Evolutionary conservation across 164 flowering plant species (phyloP), one percentile per base, ranked within the genome.

Genomic region (Chimonanthus praecox): DNA sequence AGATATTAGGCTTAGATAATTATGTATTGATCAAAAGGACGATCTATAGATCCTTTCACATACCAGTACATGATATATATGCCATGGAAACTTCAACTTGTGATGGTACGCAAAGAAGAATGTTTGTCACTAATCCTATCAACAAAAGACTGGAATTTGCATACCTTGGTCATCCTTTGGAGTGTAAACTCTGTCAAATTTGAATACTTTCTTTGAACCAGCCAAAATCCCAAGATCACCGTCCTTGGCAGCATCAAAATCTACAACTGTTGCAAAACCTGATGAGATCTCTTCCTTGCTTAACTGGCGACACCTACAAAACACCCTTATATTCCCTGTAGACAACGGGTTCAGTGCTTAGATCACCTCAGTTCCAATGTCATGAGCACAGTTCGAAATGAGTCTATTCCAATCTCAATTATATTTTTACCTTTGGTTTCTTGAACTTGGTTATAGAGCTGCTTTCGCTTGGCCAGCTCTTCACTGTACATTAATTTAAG

Each of bases 271-370:
- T 73, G 87, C 78, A 78, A 77, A 83, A 13, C 89, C 86, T 72
- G 84, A 65, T 43, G 85, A 78, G 49, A 78, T 63, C 80, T 93
- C 98, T 46, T 69, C 84, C 73, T 86, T 88, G 67, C 80, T 90
- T 67, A 91, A 71, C 51, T 97, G 98, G 13, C 98, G 90, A 66
- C 98, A 93, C 50, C 98, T 88, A 80, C 98, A 93, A 68, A 93
- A 93, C 3, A 93, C 98, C 83, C 98, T 87, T 47, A 93, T 91
- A 77, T 89, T 93, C 67, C 98, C 98, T 92, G 92, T 70, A 70
- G 73, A 65, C 21, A 33, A 33, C 1, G 7, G 68, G 33, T 7
- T 5, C 51, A 21, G 45, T 62, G 21, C 46, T 58, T 21, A 58
- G 54, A 16, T 50, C 47, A 70, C 4, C 60, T 47, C 16, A 45